Conservation (phyloP, 352 stramenopile genomes). For the Phytophthora crassamura region DNA sequence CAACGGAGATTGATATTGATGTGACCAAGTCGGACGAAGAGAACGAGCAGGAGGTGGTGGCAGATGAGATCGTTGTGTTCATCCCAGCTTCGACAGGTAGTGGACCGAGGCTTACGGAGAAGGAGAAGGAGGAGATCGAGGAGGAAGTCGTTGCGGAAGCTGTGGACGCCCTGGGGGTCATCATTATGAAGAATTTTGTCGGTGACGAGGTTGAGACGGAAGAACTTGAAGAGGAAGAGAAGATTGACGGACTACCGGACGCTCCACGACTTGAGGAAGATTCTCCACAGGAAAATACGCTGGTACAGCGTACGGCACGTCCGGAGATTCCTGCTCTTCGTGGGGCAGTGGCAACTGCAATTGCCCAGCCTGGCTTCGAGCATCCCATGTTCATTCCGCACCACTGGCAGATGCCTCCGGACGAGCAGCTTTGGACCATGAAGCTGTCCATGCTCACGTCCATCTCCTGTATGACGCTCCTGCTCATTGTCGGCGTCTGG, state of each 20-base stretch:
- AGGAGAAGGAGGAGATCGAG: conserved; percentile 17
- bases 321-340: conserved; percentile 21
- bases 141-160: conserved; percentile 14
- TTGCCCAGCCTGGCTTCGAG: conserved; percentile 13
- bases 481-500: conserved; percentile 34
- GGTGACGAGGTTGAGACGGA: background rate
- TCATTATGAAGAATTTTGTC: conserved; percentile 28
- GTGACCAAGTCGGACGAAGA: conserved; percentile 19
- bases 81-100: conserved; percentile 14
- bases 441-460: conserved; percentile 38
- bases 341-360: conserved; percentile 11
- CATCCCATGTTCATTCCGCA: conserved; percentile 21
- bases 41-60: conserved; percentile 3
- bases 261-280: conserved; percentile 11
- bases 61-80: conserved; percentile 16
- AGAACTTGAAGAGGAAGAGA: background rate
- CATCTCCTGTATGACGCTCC: conserved; percentile 28
- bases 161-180: conserved; percentile 13
- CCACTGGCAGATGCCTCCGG: conserved; percentile 21
- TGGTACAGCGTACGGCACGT: background rate
- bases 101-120: conserved; percentile 15
- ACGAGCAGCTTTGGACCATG: conserved; percentile 36
- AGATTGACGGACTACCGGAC: background rate
- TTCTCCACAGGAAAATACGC: conserved; percentile 4
- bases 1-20: conserved; percentile 24